Conservation (phyloP, 805 yeast genomes). For the Brettanomyces sp. region DNA sequence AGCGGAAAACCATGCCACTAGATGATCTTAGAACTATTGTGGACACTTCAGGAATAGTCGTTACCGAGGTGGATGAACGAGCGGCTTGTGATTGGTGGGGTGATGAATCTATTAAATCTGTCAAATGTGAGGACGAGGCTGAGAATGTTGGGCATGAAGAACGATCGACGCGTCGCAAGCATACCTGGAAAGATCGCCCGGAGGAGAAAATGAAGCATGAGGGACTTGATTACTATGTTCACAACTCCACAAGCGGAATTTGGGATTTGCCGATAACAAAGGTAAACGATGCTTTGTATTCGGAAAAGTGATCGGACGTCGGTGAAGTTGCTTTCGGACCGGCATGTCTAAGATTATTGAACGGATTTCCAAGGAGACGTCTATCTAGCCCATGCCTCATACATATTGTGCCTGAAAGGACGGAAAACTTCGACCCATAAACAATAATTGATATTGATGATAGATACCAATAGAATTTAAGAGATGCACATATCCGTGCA, state of each 20-base stretch:
- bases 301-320: constrained; percentile 3
- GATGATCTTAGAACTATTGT: constrained; percentile 55
- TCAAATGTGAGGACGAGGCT: background rate
- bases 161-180: no score
- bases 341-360: background rate
- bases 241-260: constrained; percentile 68
- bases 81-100: background rate
- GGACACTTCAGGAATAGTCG: constrained; percentile 46
- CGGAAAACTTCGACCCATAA: no score
- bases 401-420: no score
- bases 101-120: background rate
- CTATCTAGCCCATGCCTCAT: no score
- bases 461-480: no score
- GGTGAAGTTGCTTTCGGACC: background rate
- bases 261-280: constrained; percentile 73
- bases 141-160: no score
- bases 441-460: no score
- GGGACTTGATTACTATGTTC: constrained; percentile 30
- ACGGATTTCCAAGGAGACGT: no score
- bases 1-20: constrained; percentile 52
- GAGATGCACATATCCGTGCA: no score
- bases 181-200: background rate
- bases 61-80: constrained; percentile 14
- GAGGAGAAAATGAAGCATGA: background rate
- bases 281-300: constrained; percentile 58